Base-by-base conservation (phyloP, 306 rosid genomes). In the Macrotyloma uniflorum region DNA sequence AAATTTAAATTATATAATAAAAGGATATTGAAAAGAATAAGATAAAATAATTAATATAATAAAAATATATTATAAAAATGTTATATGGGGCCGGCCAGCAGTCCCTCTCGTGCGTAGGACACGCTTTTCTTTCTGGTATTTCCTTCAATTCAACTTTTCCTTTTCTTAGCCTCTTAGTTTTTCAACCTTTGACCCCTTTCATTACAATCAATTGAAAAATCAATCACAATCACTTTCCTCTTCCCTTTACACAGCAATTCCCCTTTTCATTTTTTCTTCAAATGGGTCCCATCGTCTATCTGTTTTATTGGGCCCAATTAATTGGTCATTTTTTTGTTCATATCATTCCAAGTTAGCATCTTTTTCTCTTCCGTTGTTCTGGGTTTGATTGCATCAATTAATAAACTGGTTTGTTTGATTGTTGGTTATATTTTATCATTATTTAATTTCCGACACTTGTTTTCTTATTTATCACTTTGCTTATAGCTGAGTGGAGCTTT, bases 71-170 rank as follows among this genome's bases (percentile, higher is more conserved):
- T 26, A 28, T 3, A 63, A 63, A 28, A 59, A 26, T 57, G 8
- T 18, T 51, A 53, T 18, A 3, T 24, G 65, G 50, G 50, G 70
- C 46, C 18, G 12, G n/a, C 12, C 16, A 28, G 26, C 2, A 74
- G 18, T 69, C 40, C 18, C 63, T 76, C 64, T 57, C 38, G 49
- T 66, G 32, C 78, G 42, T 4, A 64, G 1, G 65, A 67, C 81
- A 73, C 85, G 81, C 64, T 59, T 77, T 80, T 58, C 15, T 19
- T 53, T 79, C 51, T 57, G 54, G 67, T 53, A 62, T 70, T 84
- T 67, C 53, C 26, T 66, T 65, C 50, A 6, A 24, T 51, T 45
- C 58, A 51, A 53, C 58, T 75, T 73, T 81, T 73, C 65, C 55
- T 57, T 87, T 74, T 75, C 77, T 82, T 71, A n/a, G 22, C 63